Percentiles rank a stretch among this genome's conserved stretches.
Conservation (phyloP, 164 flowering plant genomes). For the Stephania yunnanensis region DNA sequence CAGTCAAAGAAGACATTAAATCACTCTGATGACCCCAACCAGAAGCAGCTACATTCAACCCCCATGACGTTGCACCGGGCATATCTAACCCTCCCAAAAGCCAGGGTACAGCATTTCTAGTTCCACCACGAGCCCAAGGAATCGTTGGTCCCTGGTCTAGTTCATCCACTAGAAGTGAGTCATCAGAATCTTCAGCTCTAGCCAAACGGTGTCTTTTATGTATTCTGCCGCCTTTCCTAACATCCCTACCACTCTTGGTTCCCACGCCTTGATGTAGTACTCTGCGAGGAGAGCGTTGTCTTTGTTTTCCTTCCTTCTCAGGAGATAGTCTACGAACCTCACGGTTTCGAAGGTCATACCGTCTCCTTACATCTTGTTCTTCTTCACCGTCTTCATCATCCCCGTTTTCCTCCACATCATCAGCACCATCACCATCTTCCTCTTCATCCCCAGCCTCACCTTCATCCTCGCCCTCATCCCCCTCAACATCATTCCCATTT, state of each 20-base stretch:
- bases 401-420: constrained; percentile 82
- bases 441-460: constrained; percentile 63
- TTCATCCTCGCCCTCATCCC: constrained; percentile 42
- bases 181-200: constrained; percentile 92
- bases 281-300: constrained; percentile 82
- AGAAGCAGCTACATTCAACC: constrained; percentile 92
- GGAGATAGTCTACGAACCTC: constrained; percentile 69
- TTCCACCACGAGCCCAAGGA: constrained; percentile 92
- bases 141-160: constrained; percentile 86
- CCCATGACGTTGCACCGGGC: constrained; percentile 85
- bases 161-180: constrained; percentile 99
- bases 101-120: constrained; percentile 85
- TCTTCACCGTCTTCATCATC: constrained; percentile 79
- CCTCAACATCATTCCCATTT: constrained; percentile 62
- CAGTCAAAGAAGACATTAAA: constrained; percentile 48
- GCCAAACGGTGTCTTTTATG: constrained; percentile 80
- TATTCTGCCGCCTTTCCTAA: constrained; percentile 82
- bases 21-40: constrained; percentile 98
- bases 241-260: constrained; percentile 67
- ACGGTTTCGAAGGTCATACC: constrained; percentile 96
- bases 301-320: constrained; percentile 65
- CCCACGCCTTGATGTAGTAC: constrained; percentile 94
- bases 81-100: constrained; percentile 88
- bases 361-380: constrained; percentile 77
- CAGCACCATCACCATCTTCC: constrained; percentile 59